Evolutionary conservation across 208 protist genomes (phyloP).

Genomic region (Trypanosoma cruzi): DNA sequence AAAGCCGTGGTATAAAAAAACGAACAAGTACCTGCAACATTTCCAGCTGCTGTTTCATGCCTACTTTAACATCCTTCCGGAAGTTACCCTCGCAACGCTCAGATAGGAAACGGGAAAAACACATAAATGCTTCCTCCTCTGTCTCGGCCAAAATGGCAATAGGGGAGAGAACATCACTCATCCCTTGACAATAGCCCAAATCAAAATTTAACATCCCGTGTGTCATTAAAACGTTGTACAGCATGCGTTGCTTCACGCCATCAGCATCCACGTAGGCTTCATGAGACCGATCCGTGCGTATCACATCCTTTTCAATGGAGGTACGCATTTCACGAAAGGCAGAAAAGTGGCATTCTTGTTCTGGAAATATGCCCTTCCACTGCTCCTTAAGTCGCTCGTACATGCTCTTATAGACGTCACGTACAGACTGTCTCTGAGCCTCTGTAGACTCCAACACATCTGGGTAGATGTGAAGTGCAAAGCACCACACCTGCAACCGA

Average conservation of each 20-base stretch:
- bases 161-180: slow-evolving; percentile 85
- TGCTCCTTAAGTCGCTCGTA: slow-evolving; percentile 72
- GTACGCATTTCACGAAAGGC: slow-evolving; percentile 51
- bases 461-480: slow-evolving; percentile 64
- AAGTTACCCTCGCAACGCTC: slow-evolving; percentile 56
- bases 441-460: slow-evolving; percentile 26
- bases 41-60: slow-evolving; percentile 54
- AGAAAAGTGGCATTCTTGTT: slow-evolving; percentile 71
- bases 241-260: slow-evolving; percentile 41
- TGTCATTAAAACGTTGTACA: slow-evolving; percentile 80
- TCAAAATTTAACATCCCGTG: slow-evolving; percentile 93
- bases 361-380: slow-evolving; percentile 71
- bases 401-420: slow-evolving; percentile 33
- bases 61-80: slow-evolving; percentile 44
- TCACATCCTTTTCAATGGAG: slow-evolving; percentile 89
- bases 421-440: slow-evolving; percentile 33
- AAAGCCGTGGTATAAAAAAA: slow-evolving; percentile 62
- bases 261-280: slow-evolving; percentile 47
- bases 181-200: slow-evolving; percentile 91
- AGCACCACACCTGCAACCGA: slow-evolving; percentile 79
- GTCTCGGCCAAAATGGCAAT: slow-evolving; percentile 49
- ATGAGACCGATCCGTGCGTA: slow-evolving; percentile 76
- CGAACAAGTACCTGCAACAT: slow-evolving; percentile 49
- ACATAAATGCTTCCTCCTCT: slow-evolving; percentile 52
- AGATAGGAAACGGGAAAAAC: slow-evolving; percentile 51